Conservation (phyloP, 495 filamentous ascomycete genomes). For the Tuber indicum region DNA sequence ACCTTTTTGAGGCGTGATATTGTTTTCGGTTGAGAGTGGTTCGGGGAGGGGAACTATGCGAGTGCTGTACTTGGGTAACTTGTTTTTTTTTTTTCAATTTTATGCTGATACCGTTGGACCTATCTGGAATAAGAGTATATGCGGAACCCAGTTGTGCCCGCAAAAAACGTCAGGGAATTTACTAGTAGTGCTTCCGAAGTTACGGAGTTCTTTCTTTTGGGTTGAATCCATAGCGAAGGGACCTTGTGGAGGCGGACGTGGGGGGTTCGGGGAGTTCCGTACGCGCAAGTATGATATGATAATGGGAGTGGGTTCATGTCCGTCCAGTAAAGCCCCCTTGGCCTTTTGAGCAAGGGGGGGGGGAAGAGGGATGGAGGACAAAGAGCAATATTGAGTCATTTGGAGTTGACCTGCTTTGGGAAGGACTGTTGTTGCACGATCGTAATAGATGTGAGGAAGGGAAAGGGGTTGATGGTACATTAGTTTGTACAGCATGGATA, state of each 20-base stretch:
- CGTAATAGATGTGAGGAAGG: not conserved
- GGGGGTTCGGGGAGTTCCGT: not conserved
- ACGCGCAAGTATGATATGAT: not conserved
- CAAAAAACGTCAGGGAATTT: no score
- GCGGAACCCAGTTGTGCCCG: no score
- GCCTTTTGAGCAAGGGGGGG: not conserved
- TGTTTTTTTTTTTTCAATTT: no score
- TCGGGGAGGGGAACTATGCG: no score
- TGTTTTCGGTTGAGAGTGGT: no score
- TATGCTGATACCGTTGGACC: no score
- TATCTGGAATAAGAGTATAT: no score
- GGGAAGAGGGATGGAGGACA: not conserved
- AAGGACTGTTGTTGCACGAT: not conserved
- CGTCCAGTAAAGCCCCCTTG: not conserved
- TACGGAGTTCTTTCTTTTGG: not conserved
- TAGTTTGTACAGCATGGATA: not conserved
- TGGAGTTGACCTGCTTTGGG: not conserved
- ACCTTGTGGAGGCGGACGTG: not conserved
- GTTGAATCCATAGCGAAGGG: not conserved
- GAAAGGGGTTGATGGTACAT: not conserved
- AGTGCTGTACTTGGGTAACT: no score
- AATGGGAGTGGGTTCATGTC: not conserved
- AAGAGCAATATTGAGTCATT: not conserved
- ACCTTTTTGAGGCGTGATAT: no score
- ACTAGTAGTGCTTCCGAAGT: not conserved